Evolutionary conservation across 805 yeast species (phyloP).

Genomic region (Ogataea methylovora): DNA sequence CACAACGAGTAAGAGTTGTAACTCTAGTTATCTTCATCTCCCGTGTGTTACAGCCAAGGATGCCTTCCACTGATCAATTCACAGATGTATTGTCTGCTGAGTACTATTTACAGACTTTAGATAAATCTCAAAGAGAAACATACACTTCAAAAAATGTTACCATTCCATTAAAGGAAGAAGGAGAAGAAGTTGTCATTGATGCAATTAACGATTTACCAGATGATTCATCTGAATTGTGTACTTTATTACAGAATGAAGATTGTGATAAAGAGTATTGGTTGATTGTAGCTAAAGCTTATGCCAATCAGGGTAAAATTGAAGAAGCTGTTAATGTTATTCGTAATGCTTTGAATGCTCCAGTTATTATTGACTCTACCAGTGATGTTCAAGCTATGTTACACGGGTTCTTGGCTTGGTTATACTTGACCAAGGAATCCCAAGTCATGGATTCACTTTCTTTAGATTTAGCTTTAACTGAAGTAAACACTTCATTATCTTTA

Average conservation of each 20-base stretch:
- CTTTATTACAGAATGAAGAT: conserved; percentile 72
- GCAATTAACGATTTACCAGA: conserved; percentile 78
- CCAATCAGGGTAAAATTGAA: conserved; percentile 45
- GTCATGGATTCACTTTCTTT: conserved; percentile 13
- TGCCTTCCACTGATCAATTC: background rate
- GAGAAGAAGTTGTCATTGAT: conserved; percentile 83
- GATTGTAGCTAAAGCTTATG: conserved; percentile 74
- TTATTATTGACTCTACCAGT: conserved; percentile 23
- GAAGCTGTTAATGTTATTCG: conserved; percentile 61
- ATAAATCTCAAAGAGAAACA: conserved; percentile 13
- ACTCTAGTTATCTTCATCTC: no score
- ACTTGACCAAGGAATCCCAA: conserved; percentile 36
- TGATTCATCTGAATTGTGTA: conserved; percentile 77
- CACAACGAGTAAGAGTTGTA: no score
- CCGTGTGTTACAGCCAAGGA: no score
- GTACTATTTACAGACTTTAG: conserved; percentile 18
- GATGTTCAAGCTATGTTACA: conserved; percentile 46
- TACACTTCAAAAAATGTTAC: conserved; percentile 19
- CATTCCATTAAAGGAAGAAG: conserved; percentile 69
- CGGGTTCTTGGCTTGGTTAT: conserved; percentile 68
- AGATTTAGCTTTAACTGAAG: conserved; percentile 21
- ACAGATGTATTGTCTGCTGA: conserved; percentile 13
- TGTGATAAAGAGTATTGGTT: conserved; percentile 78
- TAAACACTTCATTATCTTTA: conserved; percentile 39
- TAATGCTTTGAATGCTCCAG: conserved; percentile 43